Base-by-base conservation (phyloP, 2,329 filamentous ascomycete genomes). In the Exophiala aquamarina region DNA sequence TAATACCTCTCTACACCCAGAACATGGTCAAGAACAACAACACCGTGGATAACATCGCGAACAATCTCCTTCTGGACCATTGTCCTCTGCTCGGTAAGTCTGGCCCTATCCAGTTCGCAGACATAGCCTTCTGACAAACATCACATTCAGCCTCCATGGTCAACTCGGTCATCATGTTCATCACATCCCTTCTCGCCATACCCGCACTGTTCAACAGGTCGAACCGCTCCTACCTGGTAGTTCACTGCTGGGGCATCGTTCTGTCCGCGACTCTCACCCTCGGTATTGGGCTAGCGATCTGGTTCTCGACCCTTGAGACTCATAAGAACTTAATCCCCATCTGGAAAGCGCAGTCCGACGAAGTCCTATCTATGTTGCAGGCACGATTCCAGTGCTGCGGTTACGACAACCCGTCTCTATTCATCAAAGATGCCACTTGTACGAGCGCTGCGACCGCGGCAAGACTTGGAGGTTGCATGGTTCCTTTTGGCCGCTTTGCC, bases 311-410 rank as follows among this genome's bases (percentile, higher is more conserved):
- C 2, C 71, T 93, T 57, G 77, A 75, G 59, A 84, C 84, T 36
- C 79, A 84, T 61, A 74, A 76, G 29, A 79, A 80, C 52, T 80
- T 91, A 50, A 71, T 67, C 47, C 63, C 68, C 1, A 73, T 86
- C 42, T 93, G 86, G 79, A 70, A 72, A 18, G 62, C 68, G 4
- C 81, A 87, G 66, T 62, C 77, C 3, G 60, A 75, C 0, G 57
- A 68, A 2, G 73, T 82, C 3, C 86, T 90, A 66, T 80, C 78
- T 55, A 69, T 91, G 44, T 74, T 93, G 63, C 87, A 93, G 67
- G 76, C 79, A 58, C 54, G 89, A 82, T 91, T 92, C 65, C 65
- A 81, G 59, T 93, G 88, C 79, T 93, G 88, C 60, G 88, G 88
- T 52, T 93, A 88, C 70, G 70, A 79, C 58, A 89, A 90, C 70